Evolutionary conservation across 345 rosid genomes (phyloP), one percentile per base, ranked within the genome.

Genomic region (Aquilaria yunnanensis): DNA sequence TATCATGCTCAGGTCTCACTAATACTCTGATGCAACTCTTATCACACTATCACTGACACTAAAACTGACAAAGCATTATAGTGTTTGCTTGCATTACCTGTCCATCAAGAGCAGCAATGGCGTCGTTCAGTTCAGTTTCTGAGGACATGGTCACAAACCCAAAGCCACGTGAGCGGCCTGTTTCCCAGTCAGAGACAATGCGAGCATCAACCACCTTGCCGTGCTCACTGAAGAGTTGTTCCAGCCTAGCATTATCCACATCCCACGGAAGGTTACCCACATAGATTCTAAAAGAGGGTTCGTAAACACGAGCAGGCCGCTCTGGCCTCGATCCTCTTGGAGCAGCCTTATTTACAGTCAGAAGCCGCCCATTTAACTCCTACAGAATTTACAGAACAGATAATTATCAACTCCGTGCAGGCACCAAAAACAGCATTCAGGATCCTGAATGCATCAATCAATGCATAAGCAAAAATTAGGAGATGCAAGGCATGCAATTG

Each of bases 101-200:
- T 76, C 97, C 96, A 71, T 93, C 96, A 55, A 93, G 94, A 12
- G 98, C 94, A 60, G 96, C 85, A 29, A 93, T 80, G 67, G 97
- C 98, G 9, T 86, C 92, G 14, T 90, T 88, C 80, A 88, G 72
- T 82, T 90, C 96, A 14, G 72, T 55, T 77, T 85, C 96, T 33
- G 73, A 59, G 33, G 92, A 72, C 98, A 93, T 90, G 0, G 87
- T 74, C 53, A 93, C 98, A 68, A 93, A 93, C 32, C 97, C 99
- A 47, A 93, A 90, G 51, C 97, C 97, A 68, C 97, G 96, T 41
- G 99, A 93, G 23, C 97, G 97, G 57, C 97, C 96, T 37, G 84
- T 81, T 54, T 88, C 95, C 75, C 97, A 79, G 70, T 93, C 98
- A 63, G 63, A 81, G 23, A 93, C 84, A 43, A 93, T 96, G 13